Evolutionary conservation across 2,329 filamentous ascomycete genomes (phyloP).

Genomic region (Ilyonectria mors-panacis): DNA sequence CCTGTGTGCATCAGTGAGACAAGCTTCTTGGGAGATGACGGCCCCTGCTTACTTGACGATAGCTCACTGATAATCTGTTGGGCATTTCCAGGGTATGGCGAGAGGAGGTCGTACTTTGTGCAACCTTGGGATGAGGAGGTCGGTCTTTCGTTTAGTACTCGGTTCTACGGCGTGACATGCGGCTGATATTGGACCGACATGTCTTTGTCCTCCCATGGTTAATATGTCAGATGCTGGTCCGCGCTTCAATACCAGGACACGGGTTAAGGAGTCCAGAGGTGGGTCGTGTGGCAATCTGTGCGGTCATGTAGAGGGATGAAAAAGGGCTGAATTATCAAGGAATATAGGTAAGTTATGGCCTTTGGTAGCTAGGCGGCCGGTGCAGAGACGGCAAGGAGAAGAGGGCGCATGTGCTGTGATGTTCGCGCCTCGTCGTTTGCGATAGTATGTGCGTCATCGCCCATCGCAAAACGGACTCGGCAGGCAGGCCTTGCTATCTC

Average conservation of each 20-base stretch:
- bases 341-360: neutral
- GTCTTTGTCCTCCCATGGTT: slow-evolving; percentile 26
- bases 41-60: slow-evolving; percentile 8
- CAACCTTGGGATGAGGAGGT: neutral
- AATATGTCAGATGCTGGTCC: slow-evolving; percentile 19
- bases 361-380: neutral
- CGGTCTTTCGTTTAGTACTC: slow-evolving; percentile 7
- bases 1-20: slow-evolving; percentile 28
- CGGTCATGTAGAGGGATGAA: neutral
- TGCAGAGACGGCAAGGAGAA: neutral
- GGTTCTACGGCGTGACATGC: neutral
- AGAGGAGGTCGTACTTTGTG: neutral
- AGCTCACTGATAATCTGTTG: slow-evolving; percentile 7
- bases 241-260: neutral
- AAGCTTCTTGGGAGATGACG: slow-evolving; percentile 11
- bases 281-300: neutral
- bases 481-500: neutral
- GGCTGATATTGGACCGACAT: neutral
- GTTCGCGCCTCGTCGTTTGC: neutral
- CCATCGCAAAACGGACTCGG: neutral
- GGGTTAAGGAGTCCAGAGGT: slow-evolving; percentile 4
- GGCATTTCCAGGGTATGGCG: slow-evolving; percentile 2
- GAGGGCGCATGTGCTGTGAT: neutral
- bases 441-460: neutral
- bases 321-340: slow-evolving; percentile 1